Percentiles rank a stretch among this genome's conserved stretches.
phyloP scores from a whole-genome alignment of 352 stramenopile species.

The Phytophthora sp. region DNA sequence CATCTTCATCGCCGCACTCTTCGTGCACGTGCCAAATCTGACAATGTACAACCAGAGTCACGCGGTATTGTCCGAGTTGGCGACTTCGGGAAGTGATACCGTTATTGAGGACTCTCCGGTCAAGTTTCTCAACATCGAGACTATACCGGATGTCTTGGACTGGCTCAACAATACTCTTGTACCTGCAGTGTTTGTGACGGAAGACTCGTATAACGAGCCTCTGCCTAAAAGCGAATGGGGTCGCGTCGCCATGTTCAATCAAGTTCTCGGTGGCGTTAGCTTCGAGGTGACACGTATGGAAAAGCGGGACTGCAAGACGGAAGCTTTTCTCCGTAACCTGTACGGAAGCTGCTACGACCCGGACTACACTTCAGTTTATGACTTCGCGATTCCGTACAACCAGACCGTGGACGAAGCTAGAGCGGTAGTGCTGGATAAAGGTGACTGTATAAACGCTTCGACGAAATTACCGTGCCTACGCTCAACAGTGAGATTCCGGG shows the following conservation, averaged over 20 bases:
- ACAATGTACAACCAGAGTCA: constrained; percentile 31
- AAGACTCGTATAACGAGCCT: constrained; percentile 36
- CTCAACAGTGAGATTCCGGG: constrained; percentile 33
- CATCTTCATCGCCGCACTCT: constrained; percentile 43
- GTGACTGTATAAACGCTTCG: constrained; percentile 7
- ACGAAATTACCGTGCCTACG: constrained; percentile 36
- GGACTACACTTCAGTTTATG: neutral
- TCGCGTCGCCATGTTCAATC: constrained; percentile 39
- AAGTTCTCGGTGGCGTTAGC: constrained; percentile 38
- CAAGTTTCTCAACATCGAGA: constrained; percentile 46
- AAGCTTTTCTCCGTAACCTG: constrained; percentile 27
- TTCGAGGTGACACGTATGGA: constrained; percentile 24
- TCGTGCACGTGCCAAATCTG: constrained; percentile 39
- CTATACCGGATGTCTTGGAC: constrained; percentile 34
- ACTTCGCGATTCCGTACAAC: constrained; percentile 9
- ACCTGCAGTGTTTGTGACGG: constrained; percentile 42
- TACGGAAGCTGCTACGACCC: constrained; percentile 44
- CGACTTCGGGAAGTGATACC: constrained; percentile 42
- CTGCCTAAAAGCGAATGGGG: constrained; percentile 29
- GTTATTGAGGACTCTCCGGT: constrained; percentile 39
- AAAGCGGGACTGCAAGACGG: constrained; percentile 12
- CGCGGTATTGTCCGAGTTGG: constrained; percentile 31
- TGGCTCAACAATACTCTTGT: constrained; percentile 52
- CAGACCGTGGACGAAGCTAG: neutral
- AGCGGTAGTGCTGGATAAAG: neutral